Conservation (phyloP, 352 stramenopile genomes). For the Pythium rishiriense region DNA sequence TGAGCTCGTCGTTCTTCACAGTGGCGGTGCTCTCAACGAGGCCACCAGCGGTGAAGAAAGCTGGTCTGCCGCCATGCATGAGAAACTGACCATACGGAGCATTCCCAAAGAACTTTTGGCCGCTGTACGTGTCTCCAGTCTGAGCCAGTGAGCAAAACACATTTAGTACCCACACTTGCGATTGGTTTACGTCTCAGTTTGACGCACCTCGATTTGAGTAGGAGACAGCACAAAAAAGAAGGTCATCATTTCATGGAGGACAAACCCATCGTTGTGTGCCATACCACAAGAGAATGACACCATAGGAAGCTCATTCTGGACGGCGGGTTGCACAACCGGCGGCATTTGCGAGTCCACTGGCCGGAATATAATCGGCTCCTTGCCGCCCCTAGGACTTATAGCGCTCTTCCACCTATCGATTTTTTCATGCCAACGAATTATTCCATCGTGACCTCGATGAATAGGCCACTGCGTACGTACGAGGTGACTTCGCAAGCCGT, state of each 20-base stretch:
- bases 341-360: constrained; percentile 21
- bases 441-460: too few species aligned
- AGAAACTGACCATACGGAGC: constrained; percentile 68
- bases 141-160: constrained; percentile 1
- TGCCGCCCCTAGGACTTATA: neutral
- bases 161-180: neutral
- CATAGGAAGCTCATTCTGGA: constrained; percentile 31
- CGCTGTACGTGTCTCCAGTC: constrained; percentile 37
- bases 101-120: constrained; percentile 74
- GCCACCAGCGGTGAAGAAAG: constrained; percentile 51
- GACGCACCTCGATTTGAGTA: constrained; percentile 41
- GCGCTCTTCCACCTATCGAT: constrained; percentile 23
- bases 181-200: neutral
- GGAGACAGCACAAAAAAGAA: constrained; percentile 64
- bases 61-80: constrained; percentile 54
- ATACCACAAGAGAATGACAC: constrained; percentile 62
- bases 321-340: constrained; percentile 34
- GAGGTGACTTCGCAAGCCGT: constrained; percentile 43
- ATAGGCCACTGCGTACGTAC: too few species aligned
- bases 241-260: constrained; percentile 59
- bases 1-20: constrained; percentile 29
- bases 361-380: constrained; percentile 10
- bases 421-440: too few species aligned
- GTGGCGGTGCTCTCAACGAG: constrained; percentile 36
- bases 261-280: constrained; percentile 24